A percentile compares a stretch with the other conserved stretches of the same genome.
These are phyloP conservation scores for Endocalyx cinctus DNA, from an alignment of 2,329 filamentous ascomycete genomes.

Conservation along the genomic window DNA sequence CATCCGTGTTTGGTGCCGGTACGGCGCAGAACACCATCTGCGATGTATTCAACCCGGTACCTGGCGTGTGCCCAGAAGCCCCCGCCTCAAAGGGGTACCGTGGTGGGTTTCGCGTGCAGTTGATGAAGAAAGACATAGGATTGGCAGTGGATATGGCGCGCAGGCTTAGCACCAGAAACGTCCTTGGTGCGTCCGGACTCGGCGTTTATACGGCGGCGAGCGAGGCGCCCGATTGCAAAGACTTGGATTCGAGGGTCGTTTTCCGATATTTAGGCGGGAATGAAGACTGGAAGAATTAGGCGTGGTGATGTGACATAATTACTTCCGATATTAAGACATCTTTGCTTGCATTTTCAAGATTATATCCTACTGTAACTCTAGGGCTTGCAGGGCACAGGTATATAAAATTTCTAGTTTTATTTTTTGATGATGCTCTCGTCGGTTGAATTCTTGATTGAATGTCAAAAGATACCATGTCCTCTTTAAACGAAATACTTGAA, in stretches of 20 bases:
- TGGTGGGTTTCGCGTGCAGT: constrained; percentile 53
- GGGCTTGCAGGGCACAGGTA: too few species aligned
- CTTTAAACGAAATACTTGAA: too few species aligned
- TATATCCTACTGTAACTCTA: too few species aligned
- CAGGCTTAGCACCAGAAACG: constrained; percentile 43
- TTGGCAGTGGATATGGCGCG: constrained; percentile 52
- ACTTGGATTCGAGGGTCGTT: constrained; percentile 53
- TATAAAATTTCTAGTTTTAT: too few species aligned
- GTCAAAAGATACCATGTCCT: too few species aligned
- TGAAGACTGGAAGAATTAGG: constrained; percentile 39
- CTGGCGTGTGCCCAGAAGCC: constrained; percentile 25
- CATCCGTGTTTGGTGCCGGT: constrained; percentile 20
- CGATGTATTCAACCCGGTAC: constrained; percentile 29
- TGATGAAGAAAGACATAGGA: constrained; percentile 57
- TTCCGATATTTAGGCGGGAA: constrained; percentile 51
- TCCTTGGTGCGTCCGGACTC: constrained; percentile 45
- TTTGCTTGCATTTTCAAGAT: too few species aligned
- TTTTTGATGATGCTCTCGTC: too few species aligned
- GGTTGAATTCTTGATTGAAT: too few species aligned
- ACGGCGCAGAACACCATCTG: constrained; percentile 27
- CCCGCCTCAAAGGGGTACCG: constrained; percentile 29
- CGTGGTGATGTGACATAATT: too few species aligned
- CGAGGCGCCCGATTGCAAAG: constrained; percentile 45
- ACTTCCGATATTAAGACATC: too few species aligned
- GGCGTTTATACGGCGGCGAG: constrained; percentile 47